Evolutionary conservation across 2,329 filamentous ascomycete species (phyloP).

Genomic region (Diaporthe amygdali): DNA sequence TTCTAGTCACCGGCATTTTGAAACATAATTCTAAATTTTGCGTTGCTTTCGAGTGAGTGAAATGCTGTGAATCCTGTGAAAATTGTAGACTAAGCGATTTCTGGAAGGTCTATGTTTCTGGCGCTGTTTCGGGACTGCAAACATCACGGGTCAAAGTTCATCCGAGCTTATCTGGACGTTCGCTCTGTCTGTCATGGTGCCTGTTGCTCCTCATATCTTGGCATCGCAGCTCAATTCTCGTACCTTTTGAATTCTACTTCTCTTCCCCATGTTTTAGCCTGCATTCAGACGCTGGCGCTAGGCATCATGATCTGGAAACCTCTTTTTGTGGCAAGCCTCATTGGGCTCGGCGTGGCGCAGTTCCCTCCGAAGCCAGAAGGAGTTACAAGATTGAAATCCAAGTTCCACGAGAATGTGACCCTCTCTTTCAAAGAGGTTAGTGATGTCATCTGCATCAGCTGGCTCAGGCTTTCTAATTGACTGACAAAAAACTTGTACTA

Average conservation of each 20-base stretch:
- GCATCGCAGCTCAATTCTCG: background rate
- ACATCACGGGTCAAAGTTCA: background rate
- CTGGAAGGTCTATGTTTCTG: background rate
- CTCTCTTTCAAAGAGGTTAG: constrained; percentile 50
- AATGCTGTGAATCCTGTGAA: background rate
- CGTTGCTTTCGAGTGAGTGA: background rate
- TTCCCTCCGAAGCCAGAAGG: constrained; percentile 44
- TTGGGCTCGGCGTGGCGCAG: constrained; percentile 32
- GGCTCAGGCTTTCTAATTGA: background rate
- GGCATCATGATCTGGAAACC: background rate
- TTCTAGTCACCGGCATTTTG: background rate
- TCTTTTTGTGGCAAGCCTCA: background rate
- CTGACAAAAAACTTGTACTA: background rate
- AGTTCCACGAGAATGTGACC: constrained; percentile 42
- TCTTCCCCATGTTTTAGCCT: background rate
- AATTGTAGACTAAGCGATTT: too few species aligned
- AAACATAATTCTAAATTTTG: background rate
- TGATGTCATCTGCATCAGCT: background rate
- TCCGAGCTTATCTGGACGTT: background rate
- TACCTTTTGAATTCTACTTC: background rate
- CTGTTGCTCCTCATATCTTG: background rate
- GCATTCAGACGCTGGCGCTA: background rate
- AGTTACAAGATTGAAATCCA: constrained; percentile 42
- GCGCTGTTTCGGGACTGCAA: background rate
- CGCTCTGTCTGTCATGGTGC: background rate